Percentiles rank a stretch among this genome's conserved stretches.
Evolutionary conservation across 306 rosid species (phyloP).

Genomic region (Quercus agrifolia): DNA sequence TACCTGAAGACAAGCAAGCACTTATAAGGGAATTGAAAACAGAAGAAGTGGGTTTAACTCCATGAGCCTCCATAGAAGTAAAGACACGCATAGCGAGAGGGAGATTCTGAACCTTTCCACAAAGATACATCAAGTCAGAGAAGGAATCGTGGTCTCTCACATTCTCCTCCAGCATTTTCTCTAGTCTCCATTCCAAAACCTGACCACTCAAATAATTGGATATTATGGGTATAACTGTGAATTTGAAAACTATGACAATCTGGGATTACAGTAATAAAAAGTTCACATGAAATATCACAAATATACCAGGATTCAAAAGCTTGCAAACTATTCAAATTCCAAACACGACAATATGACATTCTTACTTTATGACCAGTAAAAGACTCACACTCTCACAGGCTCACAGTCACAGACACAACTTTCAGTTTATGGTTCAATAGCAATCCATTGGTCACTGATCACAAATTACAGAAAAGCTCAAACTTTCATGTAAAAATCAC

Average conservation of each 20-base stretch:
- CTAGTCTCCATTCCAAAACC: constrained; percentile 80
- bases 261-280: not conserved
- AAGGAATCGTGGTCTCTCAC: constrained; percentile 37
- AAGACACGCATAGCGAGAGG: constrained; percentile 53
- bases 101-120: constrained; percentile 44
- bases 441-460: not conserved
- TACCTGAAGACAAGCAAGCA: constrained; percentile 54
- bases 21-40: constrained; percentile 61
- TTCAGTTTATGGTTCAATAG: not conserved
- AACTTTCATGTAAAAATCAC: not conserved
- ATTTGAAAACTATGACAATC: not conserved
- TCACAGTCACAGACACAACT: not conserved
- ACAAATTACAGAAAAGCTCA: not conserved
- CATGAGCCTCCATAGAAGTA: constrained; percentile 57
- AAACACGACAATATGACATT: not conserved
- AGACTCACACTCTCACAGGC: too few relatives aligned
- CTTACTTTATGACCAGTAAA: not conserved
- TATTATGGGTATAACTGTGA: not conserved
- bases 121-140: constrained; percentile 49
- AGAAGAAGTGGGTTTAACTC: constrained; percentile 46
- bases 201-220: constrained; percentile 24
- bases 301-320: not conserved
- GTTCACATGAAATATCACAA: not conserved
- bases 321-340: not conserved
- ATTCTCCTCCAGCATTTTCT: constrained; percentile 49